Base-by-base conservation (phyloP, 257 asterid genomes). In the Nyctanthes arbortristis region DNA sequence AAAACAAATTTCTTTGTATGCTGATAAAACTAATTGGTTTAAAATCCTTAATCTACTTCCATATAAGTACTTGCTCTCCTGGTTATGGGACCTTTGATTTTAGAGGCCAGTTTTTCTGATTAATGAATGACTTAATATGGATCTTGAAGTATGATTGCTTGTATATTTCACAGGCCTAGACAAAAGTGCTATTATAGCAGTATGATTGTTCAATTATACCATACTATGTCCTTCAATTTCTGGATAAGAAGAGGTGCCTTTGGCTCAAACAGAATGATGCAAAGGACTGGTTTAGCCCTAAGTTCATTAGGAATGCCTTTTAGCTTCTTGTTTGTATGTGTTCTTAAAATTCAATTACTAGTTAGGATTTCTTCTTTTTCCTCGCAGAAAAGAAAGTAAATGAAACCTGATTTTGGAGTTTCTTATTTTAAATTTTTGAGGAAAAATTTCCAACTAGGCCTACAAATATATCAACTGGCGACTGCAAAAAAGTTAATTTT, bases 1-100 rank as follows among this genome's bases (percentile, higher is more conserved):
- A 59, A 65, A 9, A 47, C 31, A 47, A 36, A 43, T 24, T 32
- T 68, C 37, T 37, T 62, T 47, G 14, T 52, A 29, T 33, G n/a
- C 61, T 73, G 24, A 65, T 64, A 9, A 33, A 29, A 57, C n/a
- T 59, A 66, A 28, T 60, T 20, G 36, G 58, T 32, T 52, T 68
- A 64, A 28, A 57, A 35, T 63, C 33, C 75, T 57, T 20, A 6
- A 67, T 63, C 35, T 40, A 54, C 35, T 67, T 40, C 20, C 14
- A 24, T 13, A 30, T 43, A 58, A 72, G 61, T 29, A 58, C 60
- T 52, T 22, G 55, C 24, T 55, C 47, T 49, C 27, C 55, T 12
- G 24, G 24, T n/a, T n/a, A n/a, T 18, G 20, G 18, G 28, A 25
- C 49, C 33, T 43, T 49, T 54, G 40, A 40, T 57, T 61, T 3